Percentiles rank a stretch among this genome's conserved stretches.
phyloP scores from a whole-genome alignment of 306 rosid genomes.

The Lathyrus oleraceus region DNA sequence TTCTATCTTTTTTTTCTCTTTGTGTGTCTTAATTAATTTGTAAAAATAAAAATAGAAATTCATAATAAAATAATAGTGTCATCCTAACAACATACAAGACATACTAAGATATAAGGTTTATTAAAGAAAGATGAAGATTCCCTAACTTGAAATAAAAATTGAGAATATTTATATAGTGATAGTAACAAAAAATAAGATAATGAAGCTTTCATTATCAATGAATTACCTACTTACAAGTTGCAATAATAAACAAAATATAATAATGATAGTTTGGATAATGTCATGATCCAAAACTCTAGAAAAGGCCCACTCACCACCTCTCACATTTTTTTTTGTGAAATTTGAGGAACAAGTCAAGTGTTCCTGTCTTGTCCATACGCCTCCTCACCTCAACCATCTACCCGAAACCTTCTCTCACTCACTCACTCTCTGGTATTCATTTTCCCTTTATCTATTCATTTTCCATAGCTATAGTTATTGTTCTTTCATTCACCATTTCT shows the following conservation, averaged over 20 bases:
- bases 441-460: background rate
- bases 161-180: background rate
- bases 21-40: too few species aligned
- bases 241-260: background rate
- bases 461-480: background rate
- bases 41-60: too few species aligned
- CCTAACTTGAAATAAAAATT: background rate
- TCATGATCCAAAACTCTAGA: conserved; percentile 27
- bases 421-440: background rate
- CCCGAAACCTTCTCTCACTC: background rate
- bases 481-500: background rate
- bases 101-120: too few species aligned
- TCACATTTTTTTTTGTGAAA: conserved; percentile 27
- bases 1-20: too few species aligned
- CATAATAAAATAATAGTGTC: too few species aligned
- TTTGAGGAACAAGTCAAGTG: conserved; percentile 36
- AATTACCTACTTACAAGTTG: conserved; percentile 26
- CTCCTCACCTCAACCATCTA: conserved; percentile 27
- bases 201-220: conserved; percentile 1
- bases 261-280: conserved; percentile 36
- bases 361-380: conserved; percentile 6
- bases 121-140: conserved; percentile 26
- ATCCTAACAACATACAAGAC: too few species aligned
- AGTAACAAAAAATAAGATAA: conserved; percentile 24
- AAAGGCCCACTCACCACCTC: conserved; percentile 28